Conservation (phyloP, 331 rosid genomes). For the Arachis monticola region DNA sequence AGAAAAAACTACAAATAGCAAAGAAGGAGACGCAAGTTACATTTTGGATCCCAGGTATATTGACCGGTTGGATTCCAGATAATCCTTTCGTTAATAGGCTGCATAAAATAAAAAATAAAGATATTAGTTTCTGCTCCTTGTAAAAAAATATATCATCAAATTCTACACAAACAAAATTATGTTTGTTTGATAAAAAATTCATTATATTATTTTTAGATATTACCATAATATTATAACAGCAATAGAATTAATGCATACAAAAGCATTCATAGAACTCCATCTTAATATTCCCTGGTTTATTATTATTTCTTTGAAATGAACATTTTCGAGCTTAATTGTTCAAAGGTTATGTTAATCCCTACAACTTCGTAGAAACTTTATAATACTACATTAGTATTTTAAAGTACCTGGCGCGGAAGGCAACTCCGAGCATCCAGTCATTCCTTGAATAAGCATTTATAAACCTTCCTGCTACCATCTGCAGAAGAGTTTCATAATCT, state of each 20-base stretch:
- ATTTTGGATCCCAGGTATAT: constrained; percentile 57
- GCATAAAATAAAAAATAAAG: constrained; percentile 7
- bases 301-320: background rate
- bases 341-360: background rate
- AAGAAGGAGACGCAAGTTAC: constrained; percentile 36
- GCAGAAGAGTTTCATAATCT: constrained; percentile 25
- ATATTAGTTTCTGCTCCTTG: background rate
- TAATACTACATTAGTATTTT: background rate
- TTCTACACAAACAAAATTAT: background rate
- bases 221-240: no score
- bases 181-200: no score
- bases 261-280: background rate
- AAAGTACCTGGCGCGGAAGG: constrained; percentile 60
- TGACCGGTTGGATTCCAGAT: constrained; percentile 65
- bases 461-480: constrained; percentile 81
- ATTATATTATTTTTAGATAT: no score
- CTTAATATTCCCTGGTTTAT: background rate
- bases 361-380: constrained; percentile 2
- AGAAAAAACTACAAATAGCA: background rate
- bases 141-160: background rate
- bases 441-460: constrained; percentile 63
- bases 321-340: background rate
- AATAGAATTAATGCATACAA: background rate
- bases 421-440: constrained; percentile 69
- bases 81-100: constrained; percentile 59